A percentile compares a stretch with the other conserved stretches of the same genome.
These are phyloP conservation scores for barrel medic (Medicago truncatula) DNA, from an alignment of 306 rosid genomes.

Conservation along the genomic window DNA sequence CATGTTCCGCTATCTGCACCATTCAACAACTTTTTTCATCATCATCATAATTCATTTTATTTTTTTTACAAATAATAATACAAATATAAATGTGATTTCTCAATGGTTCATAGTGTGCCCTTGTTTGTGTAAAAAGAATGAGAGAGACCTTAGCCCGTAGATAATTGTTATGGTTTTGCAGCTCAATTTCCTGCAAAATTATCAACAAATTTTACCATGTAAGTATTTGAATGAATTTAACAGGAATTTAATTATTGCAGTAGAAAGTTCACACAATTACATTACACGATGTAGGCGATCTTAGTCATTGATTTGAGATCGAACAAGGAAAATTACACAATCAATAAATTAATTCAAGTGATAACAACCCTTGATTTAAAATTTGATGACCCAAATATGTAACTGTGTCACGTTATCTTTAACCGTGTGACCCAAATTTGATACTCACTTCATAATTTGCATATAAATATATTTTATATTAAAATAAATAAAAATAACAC, in stretches of 20 bases:
- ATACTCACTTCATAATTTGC: no score
- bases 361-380: no score
- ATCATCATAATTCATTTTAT: neutral
- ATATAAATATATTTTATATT: no score
- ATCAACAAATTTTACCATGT: neutral
- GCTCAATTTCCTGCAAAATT: constrained; percentile 78
- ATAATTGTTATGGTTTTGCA: constrained; percentile 82
- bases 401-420: no score
- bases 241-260: neutral
- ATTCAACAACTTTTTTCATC: neutral
- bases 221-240: constrained; percentile 4
- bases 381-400: no score
- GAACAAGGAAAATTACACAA: no score
- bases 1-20: constrained; percentile 79
- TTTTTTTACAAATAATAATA: neutral
- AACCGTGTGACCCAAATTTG: no score
- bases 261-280: no score
- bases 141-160: constrained; percentile 80
- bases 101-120: neutral
- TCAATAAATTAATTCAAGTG: no score
- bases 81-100: neutral
- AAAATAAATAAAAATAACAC: neutral
- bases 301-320: no score
- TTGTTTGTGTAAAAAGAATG: neutral
- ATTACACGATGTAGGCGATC: no score